A percentile compares a stretch with the other conserved stretches of the same genome.
Conservation (phyloP, 768 basidiomycete species). For the Pleurotus sapidus region DNA sequence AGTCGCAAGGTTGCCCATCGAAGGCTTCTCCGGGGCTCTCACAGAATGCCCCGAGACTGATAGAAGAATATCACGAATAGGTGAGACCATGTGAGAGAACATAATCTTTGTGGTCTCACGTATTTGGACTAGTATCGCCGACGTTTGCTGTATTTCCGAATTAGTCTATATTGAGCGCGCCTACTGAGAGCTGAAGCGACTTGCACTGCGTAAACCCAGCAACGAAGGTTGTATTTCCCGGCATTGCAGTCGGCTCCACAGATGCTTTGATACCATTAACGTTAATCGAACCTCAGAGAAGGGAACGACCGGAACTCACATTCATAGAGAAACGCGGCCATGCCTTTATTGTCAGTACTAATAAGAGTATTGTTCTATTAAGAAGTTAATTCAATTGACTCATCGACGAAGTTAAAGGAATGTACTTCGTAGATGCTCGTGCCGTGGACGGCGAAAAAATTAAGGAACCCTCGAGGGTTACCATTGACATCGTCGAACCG, state of each 20-base stretch:
- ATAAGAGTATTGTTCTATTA: conserved; percentile 78
- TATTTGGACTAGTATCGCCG: conserved; percentile 78
- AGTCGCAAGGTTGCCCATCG: conserved; percentile 69
- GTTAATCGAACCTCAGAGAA: not conserved
- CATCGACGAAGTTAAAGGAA: not conserved
- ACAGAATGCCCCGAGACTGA: conserved; percentile 69
- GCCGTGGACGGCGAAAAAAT: conserved; percentile 78
- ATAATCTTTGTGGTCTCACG: conserved; percentile 40
- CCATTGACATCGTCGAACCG: conserved; percentile 61
- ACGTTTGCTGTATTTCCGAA: conserved; percentile 57
- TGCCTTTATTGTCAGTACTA: conserved; percentile 81
- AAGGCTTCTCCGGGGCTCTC: conserved; percentile 69
- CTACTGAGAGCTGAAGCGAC: conserved; percentile 16
- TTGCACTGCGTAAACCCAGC: conserved; percentile 75
- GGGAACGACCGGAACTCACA: conserved; percentile 31
- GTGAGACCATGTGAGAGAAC: conserved; percentile 2
- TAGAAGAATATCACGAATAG: conserved; percentile 3
- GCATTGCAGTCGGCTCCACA: conserved; percentile 61
- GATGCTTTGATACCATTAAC: conserved; percentile 36
- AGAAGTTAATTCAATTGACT: conserved; percentile 3
- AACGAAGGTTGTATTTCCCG: conserved; percentile 68
- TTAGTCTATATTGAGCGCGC: not conserved
- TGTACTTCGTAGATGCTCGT: conserved; percentile 74
- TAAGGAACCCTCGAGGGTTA: conserved; percentile 61
- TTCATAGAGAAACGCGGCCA: conserved; percentile 82